Evolutionary conservation across 257 asterid genomes (phyloP), one percentile per base, ranked within the genome.

Genomic region (Ilex asprella): DNA sequence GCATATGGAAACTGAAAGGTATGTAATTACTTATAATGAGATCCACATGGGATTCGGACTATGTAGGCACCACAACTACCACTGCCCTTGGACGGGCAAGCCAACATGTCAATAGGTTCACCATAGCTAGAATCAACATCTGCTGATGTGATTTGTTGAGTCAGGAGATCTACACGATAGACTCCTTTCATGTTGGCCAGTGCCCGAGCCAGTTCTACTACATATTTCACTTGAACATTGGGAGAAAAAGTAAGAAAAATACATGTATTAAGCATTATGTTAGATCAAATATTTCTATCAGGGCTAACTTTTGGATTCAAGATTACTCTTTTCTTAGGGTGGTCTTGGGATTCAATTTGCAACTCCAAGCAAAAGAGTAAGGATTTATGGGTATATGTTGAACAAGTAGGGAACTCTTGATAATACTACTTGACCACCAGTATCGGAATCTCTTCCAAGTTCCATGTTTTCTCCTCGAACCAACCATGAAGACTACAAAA

Each of bases 281-380:
- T 41, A 7, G 12, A 41, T 0, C 10, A 11, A 41, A 41, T 7
- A 41, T 41, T 7, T 11, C 47, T 6, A 6, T 6, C 47, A 41
- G 77, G 82, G 84, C 90, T 84, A 89, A 51, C 95, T 92, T 68
- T 92, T 92, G 6, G 95, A 82, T 73, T 84, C 95, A 50, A 87
- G 80, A 72, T 86, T 92, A 47, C 91, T 21, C 27, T 21, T 21
- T 0, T 21, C 27, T 21, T 21, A 21, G 27, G 27, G 27, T 21
- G 27, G 27, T 78, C 66, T 92, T 89, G 43, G 82, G 92, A 74
- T 86, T 89, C 92, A 86, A 79, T 81, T 84, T 76, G 75, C 84
- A 87, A 65, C 92, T 92, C 12, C 92, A 82, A 66, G 84, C 80
- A 87, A 84, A 76, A 54, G 92, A 61, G 81, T 73, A 13, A 67